Base-by-base conservation (phyloP, 768 basidiomycete species). In the Tulasnella sp. region DNA sequence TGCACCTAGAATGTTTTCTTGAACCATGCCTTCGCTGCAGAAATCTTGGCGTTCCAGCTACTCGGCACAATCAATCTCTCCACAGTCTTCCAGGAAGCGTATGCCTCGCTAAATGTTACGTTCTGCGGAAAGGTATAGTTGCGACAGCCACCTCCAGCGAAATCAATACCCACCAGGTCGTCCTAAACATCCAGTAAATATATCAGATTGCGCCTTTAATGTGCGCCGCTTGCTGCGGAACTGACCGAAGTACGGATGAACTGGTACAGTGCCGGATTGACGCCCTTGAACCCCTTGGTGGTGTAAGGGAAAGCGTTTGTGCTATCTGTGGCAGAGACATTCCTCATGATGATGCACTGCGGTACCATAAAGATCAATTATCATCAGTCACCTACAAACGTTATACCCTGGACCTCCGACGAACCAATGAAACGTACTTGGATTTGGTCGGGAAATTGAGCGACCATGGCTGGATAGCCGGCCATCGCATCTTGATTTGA, bases 271-370 rank as follows among this genome's bases (percentile, higher is more conserved):
- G 61, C 60, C 59, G 66, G 67, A 17, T 59, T 49, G 22, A 71
- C 9, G 46, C 66, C 66, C 63, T 70, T 63, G 63, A 71, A 71
- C 7, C 62, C 68, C 50, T 61, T 67, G 24, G 69, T 71, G 59
- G 65, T 66, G 62, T 68, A 70, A 10, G 70, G 70, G 54, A 71
- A 64, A 56, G 70, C 63, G 63, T 70, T 67, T 54, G 67, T 65
- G 11, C 63, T 21, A 56, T 71, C 70, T 15, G 70, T 70, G 4
- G 70, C 68, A 25, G 66, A 67, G 25, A 70, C 70, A 63, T 70
- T 71, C 25, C 70, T 66, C 55, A 70, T 61, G 54, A 71, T 64
- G 58, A 71, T 70, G 62, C 70, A 71, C 38, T 64, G 62, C 29
- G 11, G n/a, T 7, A 11, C 5, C n/a, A n/a, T 7, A 29, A n/a